Conservation (phyloP, 177 flowering plant species). For the Tripterygium wilfordii region DNA sequence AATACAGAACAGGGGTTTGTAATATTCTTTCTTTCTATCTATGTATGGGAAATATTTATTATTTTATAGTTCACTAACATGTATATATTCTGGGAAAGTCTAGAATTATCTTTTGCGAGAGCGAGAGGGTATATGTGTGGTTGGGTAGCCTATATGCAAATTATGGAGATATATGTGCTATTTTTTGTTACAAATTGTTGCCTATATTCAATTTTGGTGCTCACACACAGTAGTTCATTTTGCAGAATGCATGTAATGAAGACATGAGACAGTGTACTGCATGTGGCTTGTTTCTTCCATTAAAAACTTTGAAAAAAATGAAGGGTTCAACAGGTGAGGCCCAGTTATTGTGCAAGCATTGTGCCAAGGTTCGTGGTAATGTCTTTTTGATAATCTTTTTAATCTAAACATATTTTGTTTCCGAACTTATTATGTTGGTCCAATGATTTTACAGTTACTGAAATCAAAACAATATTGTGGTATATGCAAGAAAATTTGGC, state of each 20-base stretch:
- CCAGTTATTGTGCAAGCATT: constrained; percentile 38
- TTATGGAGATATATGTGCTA: no score
- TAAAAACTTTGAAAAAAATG: constrained; percentile 24
- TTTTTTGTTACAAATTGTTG: no score
- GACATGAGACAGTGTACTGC: constrained; percentile 30
- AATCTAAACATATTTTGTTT: neutral
- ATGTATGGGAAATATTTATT: no score
- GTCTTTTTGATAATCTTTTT: neutral
- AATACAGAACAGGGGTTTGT: no score
- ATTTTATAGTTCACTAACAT: no score
- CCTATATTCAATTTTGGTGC: neutral
- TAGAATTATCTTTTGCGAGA: no score
- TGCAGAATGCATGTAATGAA: constrained; percentile 23
- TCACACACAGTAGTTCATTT: neutral
- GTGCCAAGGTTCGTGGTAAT: constrained; percentile 39
- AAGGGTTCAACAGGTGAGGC: constrained; percentile 19
- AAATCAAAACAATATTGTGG: constrained; percentile 53
- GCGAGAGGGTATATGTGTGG: no score
- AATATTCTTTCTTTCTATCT: no score
- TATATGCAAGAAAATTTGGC: constrained; percentile 53
- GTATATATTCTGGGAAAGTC: no score
- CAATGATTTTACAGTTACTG: constrained; percentile 26
- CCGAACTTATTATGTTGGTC: neutral
- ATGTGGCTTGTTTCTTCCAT: constrained; percentile 32
- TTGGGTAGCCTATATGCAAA: no score